Conservation (phyloP, 1,139 yeast genomes). For the Wickerhamomyces sp. region DNA sequence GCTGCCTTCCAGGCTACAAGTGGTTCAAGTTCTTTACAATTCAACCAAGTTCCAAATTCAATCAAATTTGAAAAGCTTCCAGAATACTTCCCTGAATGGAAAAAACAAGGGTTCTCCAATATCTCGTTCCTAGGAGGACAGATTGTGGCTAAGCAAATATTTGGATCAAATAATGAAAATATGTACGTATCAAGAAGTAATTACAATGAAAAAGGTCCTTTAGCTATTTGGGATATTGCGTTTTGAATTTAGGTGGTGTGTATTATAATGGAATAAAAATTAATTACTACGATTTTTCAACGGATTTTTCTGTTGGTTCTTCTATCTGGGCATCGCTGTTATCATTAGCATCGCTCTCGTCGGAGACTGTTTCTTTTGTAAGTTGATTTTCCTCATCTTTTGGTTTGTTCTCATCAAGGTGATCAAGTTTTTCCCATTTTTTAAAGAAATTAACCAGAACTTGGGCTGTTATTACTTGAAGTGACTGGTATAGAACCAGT, state of each 20-base stretch:
- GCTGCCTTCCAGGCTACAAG: conserved; percentile 30
- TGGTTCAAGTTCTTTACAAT: conserved; percentile 22
- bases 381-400: conserved; percentile 18
- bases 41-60: conserved; percentile 70
- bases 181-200: conserved; percentile 65
- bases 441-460: conserved; percentile 60
- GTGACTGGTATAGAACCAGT: conserved; percentile 78
- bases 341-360: no score
- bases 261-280: background rate
- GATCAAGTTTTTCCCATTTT: conserved; percentile 52
- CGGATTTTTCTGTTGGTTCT: background rate
- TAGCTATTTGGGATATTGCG: conserved; percentile 48
- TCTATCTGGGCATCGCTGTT: no score
- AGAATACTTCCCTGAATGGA: conserved; percentile 96
- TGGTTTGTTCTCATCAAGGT: conserved; percentile 8
- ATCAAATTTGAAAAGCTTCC: conserved; percentile 70
- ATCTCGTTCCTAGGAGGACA: conserved; percentile 81
- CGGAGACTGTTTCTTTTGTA: background rate
- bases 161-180: conserved; percentile 59
- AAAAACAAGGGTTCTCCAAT: conserved; percentile 76
- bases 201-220: conserved; percentile 79
- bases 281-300: background rate
- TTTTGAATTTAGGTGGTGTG: conserved; percentile 15
- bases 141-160: conserved; percentile 82
- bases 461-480: conserved; percentile 78